Base-by-base conservation (phyloP, 192 early-diverging fungal species). In the Chytriomyces confervae region DNA sequence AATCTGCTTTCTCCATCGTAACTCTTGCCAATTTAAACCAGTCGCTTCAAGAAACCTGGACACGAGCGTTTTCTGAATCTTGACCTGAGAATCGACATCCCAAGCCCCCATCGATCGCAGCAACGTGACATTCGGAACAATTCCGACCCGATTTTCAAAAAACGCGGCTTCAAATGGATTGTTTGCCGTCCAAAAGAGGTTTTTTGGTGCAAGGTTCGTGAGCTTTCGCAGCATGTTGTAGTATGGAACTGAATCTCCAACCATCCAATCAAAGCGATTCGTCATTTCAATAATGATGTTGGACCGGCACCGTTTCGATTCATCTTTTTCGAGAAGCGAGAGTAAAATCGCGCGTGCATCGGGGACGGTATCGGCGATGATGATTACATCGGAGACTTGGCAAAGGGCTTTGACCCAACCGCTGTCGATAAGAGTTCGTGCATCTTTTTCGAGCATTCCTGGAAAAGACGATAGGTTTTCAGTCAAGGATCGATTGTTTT, bases 341-440 rank as follows among this genome's bases (percentile, higher is more conserved):
- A 76, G 61, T 9, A 78, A 29, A 29, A 78, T 60, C 16, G 36
- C 68, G 13, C 77, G 68, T n/a, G 66, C 66, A 45, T 78, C 77
- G 45, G 77, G 77, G 6, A 72, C 70, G 7, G 70, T 72, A 51
- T 78, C 77, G 3, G 77, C 77, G 45, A 72, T 65, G 23, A 78
- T 29, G 45, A 78, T 78, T 1, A 78, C 49, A 66, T 78, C 77
- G 43, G 50, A 68, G 6, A 16, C n/a, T 11, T 6, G 16, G 29
- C 77, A 78, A 18, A 78, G 44, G 13, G 62, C 36, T 5, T 50
- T 8, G 0, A 76, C 44, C 27, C 61, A 76, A 9, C 74, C 74
- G 18, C 51, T 61, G 20, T 76, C 74, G 29, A 76, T 66, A 10
- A 76, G 47, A 29, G 10, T 44, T 53, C n/a, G 43, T 13, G 74